Evolutionary conservation across 768 basidiomycete species (phyloP).

Genomic region (Lactarius sp.): DNA sequence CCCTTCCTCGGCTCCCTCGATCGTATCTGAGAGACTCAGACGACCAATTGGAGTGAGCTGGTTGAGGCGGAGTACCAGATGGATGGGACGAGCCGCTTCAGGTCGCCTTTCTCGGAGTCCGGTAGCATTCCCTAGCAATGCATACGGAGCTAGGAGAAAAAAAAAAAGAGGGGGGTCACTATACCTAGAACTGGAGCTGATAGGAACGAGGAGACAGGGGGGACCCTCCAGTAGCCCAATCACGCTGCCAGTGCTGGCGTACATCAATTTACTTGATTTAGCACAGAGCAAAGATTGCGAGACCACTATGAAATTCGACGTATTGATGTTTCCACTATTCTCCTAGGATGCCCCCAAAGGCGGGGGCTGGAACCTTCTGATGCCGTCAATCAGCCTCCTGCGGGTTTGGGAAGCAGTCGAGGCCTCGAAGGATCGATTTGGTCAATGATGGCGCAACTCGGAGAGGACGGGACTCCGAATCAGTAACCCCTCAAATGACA

Average conservation of each 20-base stretch:
- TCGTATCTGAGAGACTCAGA: background rate
- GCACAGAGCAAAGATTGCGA: background rate
- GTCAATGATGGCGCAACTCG: background rate
- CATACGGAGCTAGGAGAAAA: background rate
- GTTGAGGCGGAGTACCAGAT: background rate
- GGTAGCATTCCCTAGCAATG: background rate
- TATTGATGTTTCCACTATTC: background rate
- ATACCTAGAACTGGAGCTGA: background rate
- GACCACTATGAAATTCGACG: background rate
- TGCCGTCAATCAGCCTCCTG: background rate
- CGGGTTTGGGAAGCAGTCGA: background rate
- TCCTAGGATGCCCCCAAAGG: background rate
- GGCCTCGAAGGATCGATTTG: background rate
- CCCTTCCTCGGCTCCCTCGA: background rate
- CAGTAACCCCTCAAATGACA: background rate
- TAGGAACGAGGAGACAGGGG: background rate
- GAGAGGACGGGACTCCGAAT: conserved; percentile 1
- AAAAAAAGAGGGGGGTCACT: background rate
- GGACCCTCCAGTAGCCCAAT: background rate
- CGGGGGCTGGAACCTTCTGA: background rate
- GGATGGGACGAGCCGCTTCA: background rate
- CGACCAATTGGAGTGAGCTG: background rate
- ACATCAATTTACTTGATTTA: background rate
- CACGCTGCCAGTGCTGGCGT: background rate
- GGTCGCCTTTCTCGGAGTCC: background rate